Evolutionary conservation across 2,329 filamentous ascomycete genomes (phyloP).

Genomic region (Apiospora marii): DNA sequence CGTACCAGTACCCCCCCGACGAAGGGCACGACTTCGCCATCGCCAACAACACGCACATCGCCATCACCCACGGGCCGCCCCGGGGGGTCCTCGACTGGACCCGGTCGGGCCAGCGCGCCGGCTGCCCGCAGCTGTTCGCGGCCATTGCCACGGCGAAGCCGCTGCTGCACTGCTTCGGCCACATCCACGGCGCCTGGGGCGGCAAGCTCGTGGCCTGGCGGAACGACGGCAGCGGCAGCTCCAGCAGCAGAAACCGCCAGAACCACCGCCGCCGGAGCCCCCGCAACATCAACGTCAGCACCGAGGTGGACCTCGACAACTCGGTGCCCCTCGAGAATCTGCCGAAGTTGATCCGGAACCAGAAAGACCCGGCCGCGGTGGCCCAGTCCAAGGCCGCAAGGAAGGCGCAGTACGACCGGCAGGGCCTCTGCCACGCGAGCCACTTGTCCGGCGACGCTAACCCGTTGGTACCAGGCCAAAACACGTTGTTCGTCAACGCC

Average conservation of each 20-base stretch:
- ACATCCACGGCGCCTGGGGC: conserved; percentile 69
- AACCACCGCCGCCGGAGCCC: too few species aligned
- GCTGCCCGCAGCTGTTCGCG: background rate
- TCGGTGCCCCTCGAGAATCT: conserved; percentile 48
- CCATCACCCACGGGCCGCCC: background rate
- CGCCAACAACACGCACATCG: background rate
- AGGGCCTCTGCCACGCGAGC: conserved; percentile 48
- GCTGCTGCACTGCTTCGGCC: conserved; percentile 63
- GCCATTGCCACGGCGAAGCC: conserved; percentile 54
- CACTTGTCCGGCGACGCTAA: conserved; percentile 46
- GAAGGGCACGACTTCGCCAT: conserved; percentile 49
- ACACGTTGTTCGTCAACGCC: conserved; percentile 61
- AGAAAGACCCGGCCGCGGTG: conserved; percentile 32
- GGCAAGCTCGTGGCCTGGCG: conserved; percentile 58
- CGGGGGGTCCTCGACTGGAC: background rate
- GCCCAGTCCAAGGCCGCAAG: conserved; percentile 29
- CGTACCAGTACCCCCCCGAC: conserved; percentile 55
- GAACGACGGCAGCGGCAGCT: conserved; percentile 29
- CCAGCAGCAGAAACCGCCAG: too few species aligned
- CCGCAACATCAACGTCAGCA: conserved; percentile 43
- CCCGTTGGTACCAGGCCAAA: conserved; percentile 46
- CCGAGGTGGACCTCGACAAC: conserved; percentile 51
- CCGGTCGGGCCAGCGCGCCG: background rate
- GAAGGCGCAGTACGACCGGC: conserved; percentile 31
- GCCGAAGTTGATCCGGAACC: conserved; percentile 35